A percentile compares a stretch with the other conserved stretches of the same genome.
phyloP scores from a whole-genome alignment of 2,329 filamentous ascomycete genomes.

The Amphichorda felina region DNA sequence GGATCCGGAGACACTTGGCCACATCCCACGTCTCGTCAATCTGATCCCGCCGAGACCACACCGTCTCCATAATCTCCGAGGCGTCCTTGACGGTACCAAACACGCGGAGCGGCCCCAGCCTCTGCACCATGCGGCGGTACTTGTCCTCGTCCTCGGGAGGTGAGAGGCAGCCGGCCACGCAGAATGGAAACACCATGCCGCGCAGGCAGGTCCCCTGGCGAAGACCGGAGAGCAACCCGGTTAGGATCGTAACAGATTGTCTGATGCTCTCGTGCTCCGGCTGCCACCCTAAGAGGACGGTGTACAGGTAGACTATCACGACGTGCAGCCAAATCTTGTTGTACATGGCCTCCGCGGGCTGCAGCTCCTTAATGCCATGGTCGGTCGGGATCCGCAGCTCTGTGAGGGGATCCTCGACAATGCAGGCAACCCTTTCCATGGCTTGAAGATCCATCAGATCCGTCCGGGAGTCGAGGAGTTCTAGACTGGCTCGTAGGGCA shows the following conservation, averaged over 20 bases:
- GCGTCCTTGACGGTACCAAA: constrained; percentile 33
- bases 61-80: constrained; percentile 30
- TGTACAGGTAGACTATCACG: constrained; percentile 31
- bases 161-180: constrained; percentile 27
- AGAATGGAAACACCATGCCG: constrained; percentile 27
- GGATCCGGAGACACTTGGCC: constrained; percentile 26
- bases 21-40: constrained; percentile 33
- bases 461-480: neutral
- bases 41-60: constrained; percentile 27
- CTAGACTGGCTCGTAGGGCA: constrained; percentile 14
- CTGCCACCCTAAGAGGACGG: constrained; percentile 39
- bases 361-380: constrained; percentile 10
- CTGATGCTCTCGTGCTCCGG: constrained; percentile 29
- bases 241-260: constrained; percentile 16
- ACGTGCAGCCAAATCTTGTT: constrained; percentile 34
- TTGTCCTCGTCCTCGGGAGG: constrained; percentile 24
- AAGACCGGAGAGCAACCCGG: constrained; percentile 19
- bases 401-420: constrained; percentile 10
- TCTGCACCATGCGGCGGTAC: constrained; percentile 26
- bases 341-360: constrained; percentile 9
- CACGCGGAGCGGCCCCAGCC: constrained; percentile 27
- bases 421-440: constrained; percentile 6
- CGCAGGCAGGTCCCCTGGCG: constrained; percentile 18
- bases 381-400: constrained; percentile 9
- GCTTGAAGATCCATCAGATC: too few relatives aligned